These are phyloP conservation scores for Globisporangium cederbergense DNA, from an alignment of 352 stramenopile genomes.

Conservation along the genomic window DNA sequence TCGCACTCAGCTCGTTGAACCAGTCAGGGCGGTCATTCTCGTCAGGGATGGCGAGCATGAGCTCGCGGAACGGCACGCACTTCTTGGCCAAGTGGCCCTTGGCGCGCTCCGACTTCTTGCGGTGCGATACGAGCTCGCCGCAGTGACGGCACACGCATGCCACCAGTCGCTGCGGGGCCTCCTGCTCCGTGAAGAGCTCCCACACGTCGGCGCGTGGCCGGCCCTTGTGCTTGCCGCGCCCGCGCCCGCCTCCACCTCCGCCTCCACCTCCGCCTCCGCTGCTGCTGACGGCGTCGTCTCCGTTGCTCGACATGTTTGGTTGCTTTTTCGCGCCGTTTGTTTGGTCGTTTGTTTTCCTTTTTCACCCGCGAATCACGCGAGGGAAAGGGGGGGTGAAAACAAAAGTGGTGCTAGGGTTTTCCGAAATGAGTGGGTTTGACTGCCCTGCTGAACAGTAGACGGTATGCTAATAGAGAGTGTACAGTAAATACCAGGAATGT, in stretches of 20 bases:
- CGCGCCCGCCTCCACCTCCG: too few relatives aligned
- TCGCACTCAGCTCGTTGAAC: conserved; percentile 20
- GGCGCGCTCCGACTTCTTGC: conserved; percentile 65
- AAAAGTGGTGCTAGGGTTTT: too few relatives aligned
- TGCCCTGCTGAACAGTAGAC: too few relatives aligned
- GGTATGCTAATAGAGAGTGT: too few relatives aligned
- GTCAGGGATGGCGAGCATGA: conserved; percentile 27
- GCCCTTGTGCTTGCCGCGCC: conserved; percentile 15
- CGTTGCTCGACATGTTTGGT: background rate
- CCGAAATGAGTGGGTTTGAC: too few relatives aligned
- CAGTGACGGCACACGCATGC: conserved; percentile 53
- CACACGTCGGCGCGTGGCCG: conserved; percentile 47
- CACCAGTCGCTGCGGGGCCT: conserved; percentile 43
- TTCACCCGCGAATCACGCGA: too few relatives aligned
- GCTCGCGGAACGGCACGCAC: conserved; percentile 41
- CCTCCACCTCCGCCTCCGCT: background rate
- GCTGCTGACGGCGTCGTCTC: background rate
- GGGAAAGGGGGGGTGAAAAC: too few relatives aligned
- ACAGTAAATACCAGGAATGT: too few relatives aligned
- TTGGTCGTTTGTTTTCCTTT: background rate
- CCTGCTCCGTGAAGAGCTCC: conserved; percentile 45
- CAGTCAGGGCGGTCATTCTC: conserved; percentile 38
- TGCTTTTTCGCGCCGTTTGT: background rate
- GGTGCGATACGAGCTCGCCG: conserved; percentile 32
- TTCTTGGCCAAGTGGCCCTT: conserved; percentile 51